A percentile compares a stretch with the other conserved stretches of the same genome.
phyloP scores from a whole-genome alignment of 1,139 yeast genomes.

The Nakaseomyces glabratus region DNA sequence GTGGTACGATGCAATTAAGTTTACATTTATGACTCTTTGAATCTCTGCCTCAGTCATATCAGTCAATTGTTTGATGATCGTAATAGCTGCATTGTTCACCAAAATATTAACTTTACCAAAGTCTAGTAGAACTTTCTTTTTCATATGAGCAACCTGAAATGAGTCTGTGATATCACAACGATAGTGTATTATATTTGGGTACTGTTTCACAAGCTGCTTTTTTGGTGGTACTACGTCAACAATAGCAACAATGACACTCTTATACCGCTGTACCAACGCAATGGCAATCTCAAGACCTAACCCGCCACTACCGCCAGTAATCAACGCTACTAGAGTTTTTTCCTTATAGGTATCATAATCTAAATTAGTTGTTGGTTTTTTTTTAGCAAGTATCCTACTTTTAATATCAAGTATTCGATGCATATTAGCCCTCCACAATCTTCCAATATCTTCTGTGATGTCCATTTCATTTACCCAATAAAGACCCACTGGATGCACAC shows the following conservation, averaged over 20 bases:
- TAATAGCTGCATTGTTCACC: slow-evolving; percentile 77
- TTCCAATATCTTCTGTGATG: no score
- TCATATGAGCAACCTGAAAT: slow-evolving; percentile 35
- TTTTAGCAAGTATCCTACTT: no score
- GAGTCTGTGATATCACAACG: slow-evolving; percentile 60
- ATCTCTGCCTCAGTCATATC: slow-evolving; percentile 51
- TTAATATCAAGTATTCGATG: no score
- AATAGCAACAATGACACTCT: slow-evolving; percentile 46
- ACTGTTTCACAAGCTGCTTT: slow-evolving; percentile 21
- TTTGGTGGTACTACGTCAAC: slow-evolving; percentile 49
- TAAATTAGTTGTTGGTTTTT: no score
- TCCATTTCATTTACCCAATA: no score
- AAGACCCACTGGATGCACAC: no score
- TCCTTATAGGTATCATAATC: no score
- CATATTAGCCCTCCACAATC: no score
- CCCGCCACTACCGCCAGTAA: slow-evolving; percentile 80
- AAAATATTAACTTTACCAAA: slow-evolving; percentile 54
- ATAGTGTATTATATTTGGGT: slow-evolving; percentile 43
- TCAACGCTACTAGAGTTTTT: slow-evolving; percentile 47
- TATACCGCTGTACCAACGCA: slow-evolving; percentile 33
- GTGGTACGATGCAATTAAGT: slow-evolving; percentile 59
- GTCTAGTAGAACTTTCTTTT: slow-evolving; percentile 33
- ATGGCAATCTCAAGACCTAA: slow-evolving; percentile 58
- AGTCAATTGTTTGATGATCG: slow-evolving; percentile 48
- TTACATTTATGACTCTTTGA: slow-evolving; percentile 52